Conservation (phyloP, 1,284 basidiomycete species). For the Cutaneotrichosporon sp. region DNA sequence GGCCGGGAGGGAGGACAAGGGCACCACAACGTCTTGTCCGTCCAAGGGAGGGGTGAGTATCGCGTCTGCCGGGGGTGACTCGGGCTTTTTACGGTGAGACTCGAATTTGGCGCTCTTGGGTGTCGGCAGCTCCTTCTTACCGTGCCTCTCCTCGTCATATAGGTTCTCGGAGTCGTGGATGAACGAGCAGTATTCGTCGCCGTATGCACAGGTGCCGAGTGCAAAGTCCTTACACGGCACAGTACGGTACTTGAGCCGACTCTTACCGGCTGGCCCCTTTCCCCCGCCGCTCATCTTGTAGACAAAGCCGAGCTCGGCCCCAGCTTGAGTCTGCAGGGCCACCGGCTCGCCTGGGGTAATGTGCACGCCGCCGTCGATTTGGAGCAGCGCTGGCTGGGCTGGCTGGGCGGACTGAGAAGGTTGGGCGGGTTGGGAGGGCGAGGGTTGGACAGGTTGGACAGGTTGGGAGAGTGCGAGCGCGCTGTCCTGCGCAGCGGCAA, state of each 20-base stretch:
- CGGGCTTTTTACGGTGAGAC: neutral
- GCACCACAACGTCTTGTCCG: neutral
- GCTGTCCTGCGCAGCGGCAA: conserved; percentile 34
- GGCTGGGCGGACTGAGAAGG: no score
- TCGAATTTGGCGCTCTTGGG: conserved; percentile 20
- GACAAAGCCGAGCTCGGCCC: conserved; percentile 42
- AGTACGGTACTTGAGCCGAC: conserved; percentile 49
- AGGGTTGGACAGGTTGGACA: no score
- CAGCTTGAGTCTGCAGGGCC: conserved; percentile 32
- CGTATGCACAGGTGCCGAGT: conserved; percentile 47
- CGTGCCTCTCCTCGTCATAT: conserved; percentile 17
- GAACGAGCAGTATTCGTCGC: conserved; percentile 51
- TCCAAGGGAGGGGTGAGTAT: neutral
- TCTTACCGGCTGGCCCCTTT: conserved; percentile 47
- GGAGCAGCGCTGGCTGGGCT: conserved; percentile 3
- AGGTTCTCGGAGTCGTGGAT: conserved; percentile 37
- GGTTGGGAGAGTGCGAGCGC: conserved; percentile 12
- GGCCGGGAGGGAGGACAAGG: neutral
- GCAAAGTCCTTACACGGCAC: conserved; percentile 49
- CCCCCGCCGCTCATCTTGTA: conserved; percentile 53
- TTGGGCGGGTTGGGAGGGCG: no score
- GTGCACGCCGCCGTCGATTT: conserved; percentile 16
- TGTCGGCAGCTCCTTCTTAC: conserved; percentile 26
- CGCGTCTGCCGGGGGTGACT: neutral
- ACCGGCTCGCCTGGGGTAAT: conserved; percentile 24